Base-by-base conservation (phyloP, 768 basidiomycete genomes). In the Megacollybia marginata region DNA sequence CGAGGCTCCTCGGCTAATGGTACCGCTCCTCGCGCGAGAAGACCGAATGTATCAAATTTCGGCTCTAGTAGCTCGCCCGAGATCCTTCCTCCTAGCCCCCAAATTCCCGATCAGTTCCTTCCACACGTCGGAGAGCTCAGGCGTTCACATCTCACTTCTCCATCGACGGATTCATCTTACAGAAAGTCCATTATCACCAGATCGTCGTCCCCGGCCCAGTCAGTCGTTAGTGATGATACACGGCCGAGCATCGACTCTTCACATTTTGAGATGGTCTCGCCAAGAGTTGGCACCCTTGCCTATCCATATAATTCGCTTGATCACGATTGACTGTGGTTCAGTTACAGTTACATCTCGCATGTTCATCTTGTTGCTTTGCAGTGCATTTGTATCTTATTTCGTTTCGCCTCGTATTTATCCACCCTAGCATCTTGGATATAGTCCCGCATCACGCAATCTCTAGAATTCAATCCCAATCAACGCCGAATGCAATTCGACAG, bases 221-320 rank as follows among this genome's bases (percentile, higher is more conserved):
- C 23, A 6, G 23, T 28, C 6, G 4, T 28, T 6, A 28, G 23
- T 28, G 64, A 64, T 44, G 68, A 69, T 45, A 72, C 70, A 50
- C 66, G 73, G 18, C 72, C 73, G 34, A 83, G 79, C 59, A 73
- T 82, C 50, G 83, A 88, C 56, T 71, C 68, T 12, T 79, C 81
- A 13, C 81, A 83, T 57, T 85, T 84, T 57, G 85, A 86, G 65
- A 74, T 83, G 34, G 74, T 84, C 31, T 74, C 78, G 19, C 71
- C 82, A 36, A 74, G 74, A 64, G 50, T 56, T 55, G 54, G 69
- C 61, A 56, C 69, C 35, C 57, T 83, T 53, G 68, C 73, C 52
- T 82, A 82, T 59, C 82, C 83, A 18, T 82, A 82, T 58, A 71
- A 76, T 62, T 67, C 64, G 23, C 60, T 77, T 49, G 78, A 81